Conservation (phyloP, 2,329 filamentous ascomycete species). For the Sporothrix luriei region DNA sequence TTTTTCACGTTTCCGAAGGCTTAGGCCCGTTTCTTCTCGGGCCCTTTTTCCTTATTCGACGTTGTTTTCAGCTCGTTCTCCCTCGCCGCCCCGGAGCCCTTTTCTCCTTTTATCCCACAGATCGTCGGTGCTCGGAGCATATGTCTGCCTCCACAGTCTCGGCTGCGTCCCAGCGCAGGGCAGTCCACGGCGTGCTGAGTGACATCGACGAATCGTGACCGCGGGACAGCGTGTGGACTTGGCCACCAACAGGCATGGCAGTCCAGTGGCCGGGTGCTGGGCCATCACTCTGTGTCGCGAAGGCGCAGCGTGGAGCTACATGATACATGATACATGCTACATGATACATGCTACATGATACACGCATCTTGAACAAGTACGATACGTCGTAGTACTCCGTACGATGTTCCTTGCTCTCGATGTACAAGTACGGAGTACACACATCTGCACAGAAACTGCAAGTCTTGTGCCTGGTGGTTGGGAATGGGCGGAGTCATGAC, state of each 20-base stretch:
- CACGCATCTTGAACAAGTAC: not conserved
- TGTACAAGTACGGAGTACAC: no score
- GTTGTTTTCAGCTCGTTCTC: not conserved
- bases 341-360: no score
- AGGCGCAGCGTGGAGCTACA: no score
- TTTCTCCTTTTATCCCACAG: not conserved
- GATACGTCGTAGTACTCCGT: not conserved
- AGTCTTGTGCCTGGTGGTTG: not conserved
- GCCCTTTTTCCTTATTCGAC: not conserved
- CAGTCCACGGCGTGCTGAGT: not conserved
- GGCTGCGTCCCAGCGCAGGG: constrained; percentile 3
- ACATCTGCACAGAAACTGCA: not conserved
- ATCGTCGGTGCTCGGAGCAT: not conserved
- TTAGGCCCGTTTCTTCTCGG: constrained; percentile 3
- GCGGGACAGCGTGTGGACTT: constrained; percentile 8
- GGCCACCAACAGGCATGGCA: not conserved
- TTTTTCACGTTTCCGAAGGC: not conserved
- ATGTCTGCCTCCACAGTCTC: not conserved
- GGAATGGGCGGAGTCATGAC: not conserved
- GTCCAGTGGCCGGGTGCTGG: not conserved
- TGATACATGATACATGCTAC: no score
- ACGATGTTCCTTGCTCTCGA: not conserved
- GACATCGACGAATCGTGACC: not conserved
- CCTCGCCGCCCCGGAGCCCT: not conserved
- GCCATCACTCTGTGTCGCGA: not conserved